These are phyloP conservation scores for Lasiodiplodia citricola DNA, from an alignment of 2,329 filamentous ascomycete species.

Conservation along the genomic window DNA sequence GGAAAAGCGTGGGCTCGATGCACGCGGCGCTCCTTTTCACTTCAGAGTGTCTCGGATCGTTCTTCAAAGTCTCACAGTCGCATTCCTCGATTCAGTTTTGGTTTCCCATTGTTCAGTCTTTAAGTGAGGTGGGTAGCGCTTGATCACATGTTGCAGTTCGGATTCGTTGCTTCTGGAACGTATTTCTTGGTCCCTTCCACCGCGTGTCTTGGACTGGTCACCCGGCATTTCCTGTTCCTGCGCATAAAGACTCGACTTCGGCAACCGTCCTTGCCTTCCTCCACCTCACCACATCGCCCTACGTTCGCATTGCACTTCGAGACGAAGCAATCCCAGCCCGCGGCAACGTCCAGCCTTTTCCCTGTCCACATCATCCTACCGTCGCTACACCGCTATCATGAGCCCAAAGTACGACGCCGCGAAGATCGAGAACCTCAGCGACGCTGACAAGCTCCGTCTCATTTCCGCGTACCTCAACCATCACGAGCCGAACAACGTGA, in stretches of 20 bases:
- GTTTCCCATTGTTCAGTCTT: not conserved
- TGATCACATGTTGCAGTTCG: not conserved
- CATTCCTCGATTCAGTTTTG: not conserved
- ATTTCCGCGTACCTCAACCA: conserved; percentile 3
- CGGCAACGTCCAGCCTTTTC: not conserved
- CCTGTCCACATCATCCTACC: not conserved
- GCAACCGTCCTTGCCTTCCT: not conserved
- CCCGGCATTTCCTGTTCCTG: not conserved
- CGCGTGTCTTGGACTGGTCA: not conserved
- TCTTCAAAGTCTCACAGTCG: not conserved
- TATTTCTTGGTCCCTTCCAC: not conserved
- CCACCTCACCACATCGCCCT: not conserved
- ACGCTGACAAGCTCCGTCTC: conserved; percentile 16
- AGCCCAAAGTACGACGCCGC: not conserved
- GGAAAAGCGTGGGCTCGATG: not conserved
- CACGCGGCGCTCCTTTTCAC: not conserved
- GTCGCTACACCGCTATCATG: not conserved
- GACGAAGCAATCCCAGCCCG: too few relatives aligned
- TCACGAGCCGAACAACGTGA: conserved; percentile 10
- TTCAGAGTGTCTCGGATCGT: not conserved
- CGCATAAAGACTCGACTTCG: not conserved
- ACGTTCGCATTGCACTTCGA: not conserved
- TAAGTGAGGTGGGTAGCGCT: not conserved
- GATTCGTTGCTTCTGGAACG: not conserved
- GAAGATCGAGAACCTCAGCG: not conserved